These are phyloP conservation scores for Penicillium daleae DNA, from an alignment of 495 filamentous ascomycete genomes.

Conservation along the genomic window DNA sequence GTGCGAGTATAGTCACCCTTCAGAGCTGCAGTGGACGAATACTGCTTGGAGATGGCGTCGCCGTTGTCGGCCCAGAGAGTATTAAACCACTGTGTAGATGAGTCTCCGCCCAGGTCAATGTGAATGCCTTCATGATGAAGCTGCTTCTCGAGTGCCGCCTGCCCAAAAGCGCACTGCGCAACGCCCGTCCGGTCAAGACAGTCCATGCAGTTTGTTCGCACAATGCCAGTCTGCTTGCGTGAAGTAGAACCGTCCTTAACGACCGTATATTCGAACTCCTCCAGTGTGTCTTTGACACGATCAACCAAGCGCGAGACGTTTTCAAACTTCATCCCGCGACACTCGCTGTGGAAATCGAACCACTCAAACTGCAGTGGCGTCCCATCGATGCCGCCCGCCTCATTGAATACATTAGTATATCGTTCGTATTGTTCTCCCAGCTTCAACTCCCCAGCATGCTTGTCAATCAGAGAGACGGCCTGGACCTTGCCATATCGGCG, in stretches of 20 bases:
- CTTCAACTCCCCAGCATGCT: slow-evolving; percentile 74
- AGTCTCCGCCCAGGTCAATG: slow-evolving; percentile 68
- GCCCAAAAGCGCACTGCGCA: slow-evolving; percentile 83
- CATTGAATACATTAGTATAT: slow-evolving; percentile 63
- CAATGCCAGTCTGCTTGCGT: slow-evolving; percentile 68
- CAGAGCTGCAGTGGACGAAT: slow-evolving; percentile 88
- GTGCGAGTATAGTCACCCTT: slow-evolving; percentile 96
- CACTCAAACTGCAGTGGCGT: slow-evolving; percentile 75
- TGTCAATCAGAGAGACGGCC: slow-evolving; percentile 84
- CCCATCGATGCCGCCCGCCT: slow-evolving; percentile 57
- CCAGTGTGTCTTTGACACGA: slow-evolving; percentile 63
- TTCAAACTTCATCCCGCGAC: slow-evolving; percentile 96
- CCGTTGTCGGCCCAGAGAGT: slow-evolving; percentile 94
- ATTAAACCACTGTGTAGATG: slow-evolving; percentile 88
- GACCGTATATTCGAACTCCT: slow-evolving; percentile 66
- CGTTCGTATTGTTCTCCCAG: slow-evolving; percentile 78
- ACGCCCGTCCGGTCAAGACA: slow-evolving; percentile 94
- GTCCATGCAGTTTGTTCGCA: slow-evolving; percentile 97
- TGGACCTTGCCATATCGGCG: slow-evolving; percentile 75
- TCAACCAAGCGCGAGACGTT: slow-evolving; percentile 81
- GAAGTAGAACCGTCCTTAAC: slow-evolving; percentile 54
- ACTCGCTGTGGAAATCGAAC: slow-evolving; percentile 93
- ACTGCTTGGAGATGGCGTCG: slow-evolving; percentile 61
- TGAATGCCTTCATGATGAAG: slow-evolving; percentile 73
- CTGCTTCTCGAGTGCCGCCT: slow-evolving; percentile 74